Evolutionary conservation across 2,329 filamentous ascomycete genomes (phyloP).

Genomic region (Tolypocladium nubicola): DNA sequence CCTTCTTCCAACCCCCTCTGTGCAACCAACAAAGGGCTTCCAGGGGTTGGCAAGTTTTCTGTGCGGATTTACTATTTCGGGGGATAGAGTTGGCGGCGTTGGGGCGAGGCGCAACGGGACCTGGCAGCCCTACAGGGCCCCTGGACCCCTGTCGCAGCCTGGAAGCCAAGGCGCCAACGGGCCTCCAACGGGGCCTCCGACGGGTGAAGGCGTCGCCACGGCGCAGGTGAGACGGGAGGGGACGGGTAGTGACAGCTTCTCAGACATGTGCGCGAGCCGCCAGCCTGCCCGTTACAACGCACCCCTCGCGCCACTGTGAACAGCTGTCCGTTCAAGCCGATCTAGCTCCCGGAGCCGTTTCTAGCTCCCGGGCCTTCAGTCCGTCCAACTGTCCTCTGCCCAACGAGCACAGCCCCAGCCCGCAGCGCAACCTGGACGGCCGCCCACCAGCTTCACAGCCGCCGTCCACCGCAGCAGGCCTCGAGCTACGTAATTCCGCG

Average conservation of each 20-base stretch:
- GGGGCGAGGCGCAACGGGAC: background rate
- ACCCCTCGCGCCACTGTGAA: too few species aligned
- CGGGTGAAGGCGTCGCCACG: background rate
- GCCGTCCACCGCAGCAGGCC: background rate
- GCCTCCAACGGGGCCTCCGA: background rate
- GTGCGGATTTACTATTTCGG: too few species aligned
- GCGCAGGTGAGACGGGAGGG: background rate
- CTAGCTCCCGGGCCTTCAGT: background rate
- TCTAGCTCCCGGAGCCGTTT: too few species aligned
- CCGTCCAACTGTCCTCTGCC: background rate
- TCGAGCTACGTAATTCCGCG: background rate
- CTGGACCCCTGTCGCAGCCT: background rate
- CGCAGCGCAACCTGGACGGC: background rate
- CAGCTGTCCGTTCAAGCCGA: background rate
- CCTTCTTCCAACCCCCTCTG: too few species aligned
- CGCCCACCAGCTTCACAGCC: background rate
- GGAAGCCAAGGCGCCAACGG: background rate
- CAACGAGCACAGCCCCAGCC: background rate
- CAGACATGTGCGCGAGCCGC: background rate
- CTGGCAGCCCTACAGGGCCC: background rate
- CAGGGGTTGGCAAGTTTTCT: too few species aligned
- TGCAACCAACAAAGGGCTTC: too few species aligned
- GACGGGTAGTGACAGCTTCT: background rate
- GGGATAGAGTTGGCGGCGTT: background rate
- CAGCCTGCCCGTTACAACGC: background rate